Base-by-base conservation (phyloP, 331 rosid genomes). In the Pyrus hybrid region DNA sequence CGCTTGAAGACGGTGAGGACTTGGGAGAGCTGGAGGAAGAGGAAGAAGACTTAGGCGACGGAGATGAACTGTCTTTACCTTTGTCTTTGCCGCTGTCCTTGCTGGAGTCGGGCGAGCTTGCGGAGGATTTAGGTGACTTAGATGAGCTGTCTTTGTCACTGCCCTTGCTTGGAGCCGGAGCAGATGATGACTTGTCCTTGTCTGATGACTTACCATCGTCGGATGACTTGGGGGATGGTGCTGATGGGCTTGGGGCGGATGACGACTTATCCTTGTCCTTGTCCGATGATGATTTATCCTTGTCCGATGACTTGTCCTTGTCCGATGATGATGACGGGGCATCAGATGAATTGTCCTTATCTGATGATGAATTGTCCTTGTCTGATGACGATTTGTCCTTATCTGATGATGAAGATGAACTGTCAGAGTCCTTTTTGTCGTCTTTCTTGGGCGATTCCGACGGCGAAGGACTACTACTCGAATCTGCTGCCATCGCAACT, bases 41-140 rank as follows among this genome's bases (percentile, higher is more conserved):
- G 57, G 75, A 8, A 1, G 77, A 73, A 7, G 68, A 60, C 76
- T 72, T 72, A 14, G 76, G 76, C 16, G 76, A 5, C 2, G 76
- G 67, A 21, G 64, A 30, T 29, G 75, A 53, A 11, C 47, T 13
- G 43, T 37, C 45, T 37, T 37, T 29, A 37, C 66, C 32, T 8
- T 18, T 8, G 18, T 53, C 60, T 53, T 53, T 53, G 23, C 57
- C 21, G 21, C 57, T 20, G 57, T 20, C 21, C n/a, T 20, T 51
- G 10, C 57, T 51, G 57, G 57, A 37, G 45, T 37, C 13, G 45
- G 45, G 45, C 13, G 45, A 37, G 45, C 45, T 37, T 9, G 45
- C 13, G 13, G 45, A 37, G 45, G 45, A 37, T 37, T 37, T 37
- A 37, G 45, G 45, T 3, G 45, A 37, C 45, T 9, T 9, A 37